These are phyloP conservation scores for Neonectria sp. DNA, from an alignment of 2,329 filamentous ascomycete species.

Conservation along the genomic window DNA sequence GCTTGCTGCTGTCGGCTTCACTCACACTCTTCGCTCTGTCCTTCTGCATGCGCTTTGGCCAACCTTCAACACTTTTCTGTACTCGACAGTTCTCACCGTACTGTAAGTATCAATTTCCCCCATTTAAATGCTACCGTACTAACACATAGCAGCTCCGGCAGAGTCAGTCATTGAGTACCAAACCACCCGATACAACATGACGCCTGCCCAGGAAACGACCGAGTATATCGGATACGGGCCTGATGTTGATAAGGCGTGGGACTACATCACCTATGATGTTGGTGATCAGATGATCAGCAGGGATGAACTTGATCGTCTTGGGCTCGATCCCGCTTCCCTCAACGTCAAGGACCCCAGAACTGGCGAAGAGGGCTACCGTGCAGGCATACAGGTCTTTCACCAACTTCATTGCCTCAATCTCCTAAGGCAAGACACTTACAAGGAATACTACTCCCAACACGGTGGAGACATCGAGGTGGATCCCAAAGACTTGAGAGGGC, in stretches of 20 bases:
- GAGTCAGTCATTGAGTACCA: conserved; percentile 64
- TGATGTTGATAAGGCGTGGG: conserved; percentile 72
- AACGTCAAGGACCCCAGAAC: conserved; percentile 69
- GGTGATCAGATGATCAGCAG: conserved; percentile 73
- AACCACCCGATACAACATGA: conserved; percentile 64
- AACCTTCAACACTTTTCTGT: neutral
- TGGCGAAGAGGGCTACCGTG: conserved; percentile 71
- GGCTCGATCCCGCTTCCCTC: conserved; percentile 67
- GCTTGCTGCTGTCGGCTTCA: conserved; percentile 29
- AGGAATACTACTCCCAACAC: conserved; percentile 63
- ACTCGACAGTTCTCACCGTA: conserved; percentile 30
- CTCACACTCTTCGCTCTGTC: conserved; percentile 34
- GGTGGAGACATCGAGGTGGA: conserved; percentile 64
- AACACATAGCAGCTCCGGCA: conserved; percentile 59
- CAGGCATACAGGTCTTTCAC: conserved; percentile 72
- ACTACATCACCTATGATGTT: conserved; percentile 64
- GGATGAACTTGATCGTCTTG: conserved; percentile 67
- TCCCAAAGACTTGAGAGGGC: conserved; percentile 34
- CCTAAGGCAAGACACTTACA: conserved; percentile 63
- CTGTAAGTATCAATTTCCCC: neutral
- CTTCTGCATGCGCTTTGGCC: conserved; percentile 19
- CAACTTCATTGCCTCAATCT: conserved; percentile 65
- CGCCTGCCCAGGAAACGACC: conserved; percentile 59
- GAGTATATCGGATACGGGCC: conserved; percentile 70
- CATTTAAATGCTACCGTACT: neutral